phyloP scores from a whole-genome alignment of 2,329 filamentous ascomycete species.

The Paracoccidioides lutzii region DNA sequence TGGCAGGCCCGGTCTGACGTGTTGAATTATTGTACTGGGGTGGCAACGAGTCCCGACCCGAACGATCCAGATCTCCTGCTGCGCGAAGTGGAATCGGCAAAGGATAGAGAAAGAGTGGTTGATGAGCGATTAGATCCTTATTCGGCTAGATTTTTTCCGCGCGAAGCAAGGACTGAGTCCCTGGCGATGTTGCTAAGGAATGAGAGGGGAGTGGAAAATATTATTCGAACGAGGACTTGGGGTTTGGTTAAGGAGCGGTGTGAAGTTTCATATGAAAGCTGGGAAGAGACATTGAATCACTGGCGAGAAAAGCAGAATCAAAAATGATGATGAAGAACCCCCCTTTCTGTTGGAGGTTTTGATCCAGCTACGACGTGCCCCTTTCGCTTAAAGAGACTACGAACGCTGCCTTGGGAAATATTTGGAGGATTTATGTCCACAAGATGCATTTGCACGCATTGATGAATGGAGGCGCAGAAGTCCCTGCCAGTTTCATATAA shows the following conservation, averaged over 20 bases:
- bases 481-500: too few relatives aligned
- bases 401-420: background rate
- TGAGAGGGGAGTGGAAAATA: constrained; percentile 65
- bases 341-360: background rate
- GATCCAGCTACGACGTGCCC: too few relatives aligned
- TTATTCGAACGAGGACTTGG: constrained; percentile 70
- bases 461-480: too few relatives aligned
- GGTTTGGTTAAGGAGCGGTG: constrained; percentile 64
- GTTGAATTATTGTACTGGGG: constrained; percentile 74
- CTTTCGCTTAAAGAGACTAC: background rate
- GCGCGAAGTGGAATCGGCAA: constrained; percentile 56
- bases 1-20: constrained; percentile 79
- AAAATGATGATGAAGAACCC: background rate
- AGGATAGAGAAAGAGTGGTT: constrained; percentile 59
- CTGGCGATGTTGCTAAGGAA: constrained; percentile 57
- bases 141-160: constrained; percentile 60
- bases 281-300: constrained; percentile 51
- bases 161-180: constrained; percentile 65
- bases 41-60: constrained; percentile 77
- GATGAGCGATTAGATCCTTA: constrained; percentile 90
- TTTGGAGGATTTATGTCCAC: background rate
- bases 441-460: too few relatives aligned
- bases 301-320: constrained; percentile 40
- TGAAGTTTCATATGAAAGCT: constrained; percentile 43
- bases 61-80: constrained; percentile 66